phyloP scores from a whole-genome alignment of 2,329 filamentous ascomycete species.

The Coniochaeta ligniaria region DNA sequence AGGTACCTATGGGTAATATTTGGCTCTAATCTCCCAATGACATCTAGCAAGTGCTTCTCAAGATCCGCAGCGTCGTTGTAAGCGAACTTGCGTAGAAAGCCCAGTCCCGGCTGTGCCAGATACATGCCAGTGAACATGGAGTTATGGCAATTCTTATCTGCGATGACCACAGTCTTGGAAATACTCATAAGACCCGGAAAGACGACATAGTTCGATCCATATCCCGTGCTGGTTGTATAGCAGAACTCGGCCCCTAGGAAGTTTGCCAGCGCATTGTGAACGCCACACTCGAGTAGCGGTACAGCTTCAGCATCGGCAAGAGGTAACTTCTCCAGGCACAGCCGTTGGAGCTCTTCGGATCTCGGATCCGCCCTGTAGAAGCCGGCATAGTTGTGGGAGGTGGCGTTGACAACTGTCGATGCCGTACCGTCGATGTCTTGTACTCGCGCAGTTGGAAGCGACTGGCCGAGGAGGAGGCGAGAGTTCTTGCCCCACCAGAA shows the following conservation, averaged over 20 bases:
- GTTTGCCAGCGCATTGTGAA: conserved; percentile 2
- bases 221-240: conserved; percentile 9
- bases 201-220: conserved; percentile 10
- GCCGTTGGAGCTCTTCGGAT: conserved; percentile 6
- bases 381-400: conserved; percentile 11
- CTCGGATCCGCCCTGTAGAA: conserved; percentile 4
- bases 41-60: conserved; percentile 3
- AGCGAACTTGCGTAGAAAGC: conserved; percentile 3
- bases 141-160: conserved; percentile 9
- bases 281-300: conserved; percentile 5
- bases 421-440: conserved; percentile 1
- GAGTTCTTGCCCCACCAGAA: conserved; percentile 10
- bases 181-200: conserved; percentile 6
- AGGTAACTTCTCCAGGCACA: conserved; percentile 8
- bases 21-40: background rate
- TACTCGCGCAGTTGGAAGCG: conserved; percentile 4
- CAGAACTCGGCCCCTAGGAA: conserved; percentile 9
- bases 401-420: conserved; percentile 5
- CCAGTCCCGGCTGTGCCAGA: background rate
- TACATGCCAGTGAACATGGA: conserved; percentile 10
- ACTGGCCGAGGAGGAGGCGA: conserved; percentile 5
- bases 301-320: conserved; percentile 6
- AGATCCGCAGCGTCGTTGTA: conserved; percentile 7
- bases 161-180: conserved; percentile 3
- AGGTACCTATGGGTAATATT: no score